Evolutionary conservation across 2,329 filamentous ascomycete genomes (phyloP).

Genomic region (Macrophomina tecta): DNA sequence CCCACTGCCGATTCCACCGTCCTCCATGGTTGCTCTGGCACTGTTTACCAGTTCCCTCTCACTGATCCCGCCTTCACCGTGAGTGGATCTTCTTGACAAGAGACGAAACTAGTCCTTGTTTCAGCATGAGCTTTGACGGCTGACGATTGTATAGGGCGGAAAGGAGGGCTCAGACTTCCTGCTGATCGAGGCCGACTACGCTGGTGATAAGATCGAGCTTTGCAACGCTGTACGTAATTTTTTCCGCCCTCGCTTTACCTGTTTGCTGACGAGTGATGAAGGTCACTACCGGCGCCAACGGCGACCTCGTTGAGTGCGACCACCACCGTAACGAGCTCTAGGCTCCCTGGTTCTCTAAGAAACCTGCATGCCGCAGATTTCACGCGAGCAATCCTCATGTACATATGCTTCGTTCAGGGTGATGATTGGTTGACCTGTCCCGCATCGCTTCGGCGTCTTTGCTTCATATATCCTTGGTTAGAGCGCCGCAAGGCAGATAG

Average conservation of each 20-base stretch:
- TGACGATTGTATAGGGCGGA: neutral
- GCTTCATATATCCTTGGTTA: too few species aligned
- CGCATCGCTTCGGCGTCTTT: too few species aligned
- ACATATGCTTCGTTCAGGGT: too few species aligned
- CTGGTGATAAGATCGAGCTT: neutral
- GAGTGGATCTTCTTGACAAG: neutral
- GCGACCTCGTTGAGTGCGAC: neutral
- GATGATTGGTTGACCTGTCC: too few species aligned
- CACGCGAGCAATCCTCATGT: too few species aligned
- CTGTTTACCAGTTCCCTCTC: conserved; percentile 1
- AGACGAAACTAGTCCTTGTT: neutral
- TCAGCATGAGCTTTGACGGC: neutral
- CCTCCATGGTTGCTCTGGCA: conserved; percentile 2
- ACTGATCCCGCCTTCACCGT: neutral
- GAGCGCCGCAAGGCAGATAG: too few species aligned
- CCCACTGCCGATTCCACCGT: neutral
- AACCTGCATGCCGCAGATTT: too few species aligned
- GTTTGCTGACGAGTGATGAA: neutral
- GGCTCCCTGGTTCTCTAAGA: neutral
- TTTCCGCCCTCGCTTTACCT: too few species aligned
- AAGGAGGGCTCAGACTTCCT: neutral
- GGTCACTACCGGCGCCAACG: conserved; percentile 5
- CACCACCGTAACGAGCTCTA: conserved; percentile 4
- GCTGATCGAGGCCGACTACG: neutral
- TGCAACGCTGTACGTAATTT: neutral